A percentile compares a stretch with the other conserved stretches of the same genome.
Evolutionary conservation across 2,329 filamentous ascomycete species (phyloP).

Genomic region (Sporothrix schenckii): DNA sequence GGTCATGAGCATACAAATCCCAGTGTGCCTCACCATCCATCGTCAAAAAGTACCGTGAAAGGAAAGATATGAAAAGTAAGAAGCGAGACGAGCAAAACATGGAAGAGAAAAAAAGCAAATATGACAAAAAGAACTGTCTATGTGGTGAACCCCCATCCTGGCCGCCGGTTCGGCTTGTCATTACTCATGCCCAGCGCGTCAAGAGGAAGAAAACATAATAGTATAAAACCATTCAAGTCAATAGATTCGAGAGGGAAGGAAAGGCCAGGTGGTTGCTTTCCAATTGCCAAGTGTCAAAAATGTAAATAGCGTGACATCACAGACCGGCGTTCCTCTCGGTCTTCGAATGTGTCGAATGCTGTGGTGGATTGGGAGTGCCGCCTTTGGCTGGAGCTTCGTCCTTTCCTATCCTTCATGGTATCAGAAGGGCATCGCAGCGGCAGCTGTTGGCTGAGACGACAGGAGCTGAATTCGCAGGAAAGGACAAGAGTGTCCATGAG

Average conservation of each 20-base stretch:
- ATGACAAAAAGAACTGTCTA: slow-evolving; percentile 24
- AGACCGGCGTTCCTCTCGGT: slow-evolving; percentile 7
- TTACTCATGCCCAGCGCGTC: slow-evolving; percentile 39
- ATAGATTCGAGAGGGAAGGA: neutral
- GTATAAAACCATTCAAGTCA: neutral
- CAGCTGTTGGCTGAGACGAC: neutral
- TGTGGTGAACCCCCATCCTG: slow-evolving; percentile 28
- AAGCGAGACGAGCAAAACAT: slow-evolving; percentile 8
- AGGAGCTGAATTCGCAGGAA: neutral
- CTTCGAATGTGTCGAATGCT: neutral
- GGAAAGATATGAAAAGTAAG: slow-evolving; percentile 21
- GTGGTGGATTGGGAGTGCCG: slow-evolving; percentile 11
- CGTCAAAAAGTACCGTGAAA: slow-evolving; percentile 13
- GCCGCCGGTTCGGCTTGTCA: slow-evolving; percentile 37
- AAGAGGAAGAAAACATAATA: slow-evolving; percentile 31
- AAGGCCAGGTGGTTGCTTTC: neutral
- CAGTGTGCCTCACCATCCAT: slow-evolving; percentile 23
- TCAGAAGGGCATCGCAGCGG: neutral
- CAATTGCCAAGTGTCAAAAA: neutral
- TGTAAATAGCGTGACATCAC: neutral
- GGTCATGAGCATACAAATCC: slow-evolving; percentile 30
- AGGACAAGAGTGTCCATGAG: neutral
- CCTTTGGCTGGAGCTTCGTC: neutral
- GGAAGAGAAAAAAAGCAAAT: slow-evolving; percentile 20
- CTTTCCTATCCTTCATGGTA: slow-evolving; percentile 5